Conservation (phyloP, 805 yeast genomes). For the Kodamaea neixiangensis region DNA sequence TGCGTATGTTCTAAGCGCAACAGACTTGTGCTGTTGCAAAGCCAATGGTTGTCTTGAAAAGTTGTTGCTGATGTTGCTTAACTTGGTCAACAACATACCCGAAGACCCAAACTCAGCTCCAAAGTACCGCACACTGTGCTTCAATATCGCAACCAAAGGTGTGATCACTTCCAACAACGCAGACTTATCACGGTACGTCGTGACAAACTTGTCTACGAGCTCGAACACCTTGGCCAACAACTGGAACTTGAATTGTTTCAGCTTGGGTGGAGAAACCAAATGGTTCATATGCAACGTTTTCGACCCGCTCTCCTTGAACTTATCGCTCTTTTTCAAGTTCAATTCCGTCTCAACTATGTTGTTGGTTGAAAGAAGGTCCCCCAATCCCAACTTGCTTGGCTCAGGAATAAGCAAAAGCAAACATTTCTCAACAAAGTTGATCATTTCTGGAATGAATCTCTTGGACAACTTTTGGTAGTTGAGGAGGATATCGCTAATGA, state of each 20-base stretch:
- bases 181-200: conserved; percentile 61
- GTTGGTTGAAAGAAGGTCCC: conserved; percentile 11
- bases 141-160: conserved; percentile 48
- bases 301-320: conserved; percentile 16
- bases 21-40: conserved; percentile 79
- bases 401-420: conserved; percentile 47
- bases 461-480: conserved; percentile 80
- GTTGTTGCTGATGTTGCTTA: conserved; percentile 47
- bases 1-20: conserved; percentile 79
- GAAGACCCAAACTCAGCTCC: conserved; percentile 30
- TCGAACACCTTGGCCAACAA: conserved; percentile 35
- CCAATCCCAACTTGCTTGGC: conserved; percentile 17
- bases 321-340: conserved; percentile 15
- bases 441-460: conserved; percentile 79
- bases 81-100: conserved; percentile 48
- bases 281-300: conserved; percentile 10
- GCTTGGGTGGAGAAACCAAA: conserved; percentile 5
- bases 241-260: conserved; percentile 24
- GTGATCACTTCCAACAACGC: conserved; percentile 60
- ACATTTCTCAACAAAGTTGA: conserved; percentile 56
- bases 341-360: conserved; percentile 13
- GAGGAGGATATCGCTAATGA: conserved; percentile 62
- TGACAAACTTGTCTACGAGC: conserved; percentile 31
- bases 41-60: conserved; percentile 57
- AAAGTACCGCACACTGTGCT: conserved; percentile 36